A percentile compares a stretch with the other conserved stretches of the same genome.
phyloP scores from a whole-genome alignment of 495 filamentous ascomycete species.

The Penicillium tannophilum region DNA sequence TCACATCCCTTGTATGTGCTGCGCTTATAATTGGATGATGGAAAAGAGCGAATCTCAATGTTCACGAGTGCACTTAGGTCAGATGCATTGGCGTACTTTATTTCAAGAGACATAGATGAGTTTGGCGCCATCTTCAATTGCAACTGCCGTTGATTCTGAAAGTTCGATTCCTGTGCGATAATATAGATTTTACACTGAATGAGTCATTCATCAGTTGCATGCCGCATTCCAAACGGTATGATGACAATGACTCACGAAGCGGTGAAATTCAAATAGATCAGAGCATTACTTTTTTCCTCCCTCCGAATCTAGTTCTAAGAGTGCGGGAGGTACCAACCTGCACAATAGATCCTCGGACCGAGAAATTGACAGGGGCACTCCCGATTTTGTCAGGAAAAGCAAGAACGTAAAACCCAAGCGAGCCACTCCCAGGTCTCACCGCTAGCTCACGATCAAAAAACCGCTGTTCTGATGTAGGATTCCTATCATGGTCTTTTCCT shows the following conservation, averaged over 20 bases:
- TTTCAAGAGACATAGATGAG: conserved; percentile 7
- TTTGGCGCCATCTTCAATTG: conserved; percentile 5
- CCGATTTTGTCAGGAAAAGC: no score
- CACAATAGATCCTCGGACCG: no score
- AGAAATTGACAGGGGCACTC: no score
- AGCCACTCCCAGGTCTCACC: no score
- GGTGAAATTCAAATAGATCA: not conserved
- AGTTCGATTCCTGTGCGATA: not conserved
- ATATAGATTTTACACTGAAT: not conserved
- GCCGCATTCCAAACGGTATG: not conserved
- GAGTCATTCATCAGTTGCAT: not conserved
- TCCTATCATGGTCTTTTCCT: no score
- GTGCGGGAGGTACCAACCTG: no score
- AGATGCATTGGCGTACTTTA: conserved; percentile 9
- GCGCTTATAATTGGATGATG: conserved; percentile 8
- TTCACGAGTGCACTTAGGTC: conserved; percentile 4
- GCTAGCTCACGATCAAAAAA: no score
- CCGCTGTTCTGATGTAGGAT: no score
- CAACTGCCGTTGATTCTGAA: not conserved
- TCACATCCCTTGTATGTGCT: conserved; percentile 13
- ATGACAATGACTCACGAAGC: not conserved
- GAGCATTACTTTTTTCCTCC: not conserved
- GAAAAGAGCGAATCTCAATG: conserved; percentile 11
- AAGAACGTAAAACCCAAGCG: no score
- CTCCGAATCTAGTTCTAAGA: not conserved